Conservation (phyloP, 371 early-diverging fungal species). For the Syncephalastrum monosporum region DNA sequence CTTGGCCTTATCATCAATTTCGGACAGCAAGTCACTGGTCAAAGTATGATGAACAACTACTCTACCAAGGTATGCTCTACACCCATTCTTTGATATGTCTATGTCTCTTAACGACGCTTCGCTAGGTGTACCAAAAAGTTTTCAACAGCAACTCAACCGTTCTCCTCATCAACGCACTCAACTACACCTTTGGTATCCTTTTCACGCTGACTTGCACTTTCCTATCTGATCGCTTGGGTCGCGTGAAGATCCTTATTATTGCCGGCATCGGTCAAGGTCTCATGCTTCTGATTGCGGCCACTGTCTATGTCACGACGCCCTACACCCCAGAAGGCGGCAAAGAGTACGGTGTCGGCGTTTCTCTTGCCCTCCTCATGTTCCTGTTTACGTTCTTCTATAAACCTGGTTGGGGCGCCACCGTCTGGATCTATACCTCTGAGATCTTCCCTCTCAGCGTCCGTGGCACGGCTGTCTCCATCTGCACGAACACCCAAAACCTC, state of each 20-base stretch:
- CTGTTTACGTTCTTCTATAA: conserved; percentile 31
- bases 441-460: conserved; percentile 72
- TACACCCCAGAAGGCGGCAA: conserved; percentile 3
- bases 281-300: conserved; percentile 25
- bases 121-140: conserved; percentile 18
- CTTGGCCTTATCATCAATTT: conserved; percentile 29
- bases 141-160: conserved; percentile 22
- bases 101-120: too few relatives aligned
- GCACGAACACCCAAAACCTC: conserved; percentile 84
- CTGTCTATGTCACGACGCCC: conserved; percentile 24
- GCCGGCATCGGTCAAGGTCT: conserved; percentile 26
- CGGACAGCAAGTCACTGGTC: conserved; percentile 34
- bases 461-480: conserved; percentile 74
- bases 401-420: conserved; percentile 81
- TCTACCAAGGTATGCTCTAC: conserved; percentile 12
- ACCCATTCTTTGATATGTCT: too few relatives aligned
- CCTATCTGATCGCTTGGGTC: conserved; percentile 24
- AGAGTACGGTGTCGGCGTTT: conserved; percentile 19
- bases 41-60: conserved; percentile 33
- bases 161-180: conserved; percentile 27
- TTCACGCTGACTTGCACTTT: conserved; percentile 30
- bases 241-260: conserved; percentile 17
- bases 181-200: conserved; percentile 29
- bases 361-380: conserved; percentile 25
- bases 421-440: conserved; percentile 89